These are phyloP conservation scores for Trichosanthes cucumerina DNA, from an alignment of 306 rosid species.

Conservation along the genomic window DNA sequence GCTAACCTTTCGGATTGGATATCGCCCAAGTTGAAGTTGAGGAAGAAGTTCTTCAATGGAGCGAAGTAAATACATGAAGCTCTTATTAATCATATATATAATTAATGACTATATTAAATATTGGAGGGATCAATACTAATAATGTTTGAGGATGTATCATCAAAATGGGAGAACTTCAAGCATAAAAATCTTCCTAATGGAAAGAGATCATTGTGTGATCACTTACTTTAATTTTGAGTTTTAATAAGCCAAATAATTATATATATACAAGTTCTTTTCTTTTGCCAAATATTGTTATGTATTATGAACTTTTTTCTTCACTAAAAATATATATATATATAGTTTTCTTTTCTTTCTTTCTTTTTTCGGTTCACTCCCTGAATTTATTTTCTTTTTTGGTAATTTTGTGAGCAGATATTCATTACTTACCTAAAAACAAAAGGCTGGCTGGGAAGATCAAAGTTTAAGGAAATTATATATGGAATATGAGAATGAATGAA, in stretches of 20 bases:
- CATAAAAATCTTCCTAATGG: background rate
- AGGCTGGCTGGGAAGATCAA: background rate
- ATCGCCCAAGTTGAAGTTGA: background rate
- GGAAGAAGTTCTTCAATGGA: background rate
- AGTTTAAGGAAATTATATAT: background rate
- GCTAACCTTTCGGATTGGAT: conserved; percentile 20
- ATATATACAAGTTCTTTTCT: background rate
- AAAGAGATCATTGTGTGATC: background rate
- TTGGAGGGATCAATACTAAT: background rate
- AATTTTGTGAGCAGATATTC: background rate
- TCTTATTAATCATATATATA: background rate
- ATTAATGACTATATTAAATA: background rate
- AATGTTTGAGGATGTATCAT: background rate
- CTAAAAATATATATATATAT: background rate
- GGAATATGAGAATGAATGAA: background rate
- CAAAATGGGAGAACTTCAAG: background rate
- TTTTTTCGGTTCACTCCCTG: background rate
- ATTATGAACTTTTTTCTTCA: background rate
- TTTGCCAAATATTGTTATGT: background rate
- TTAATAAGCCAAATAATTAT: background rate
- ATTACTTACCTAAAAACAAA: background rate
- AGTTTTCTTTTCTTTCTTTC: no score
- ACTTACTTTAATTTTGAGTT: background rate
- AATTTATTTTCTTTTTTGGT: background rate
- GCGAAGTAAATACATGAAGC: background rate